Conservation (phyloP, 2,329 filamentous ascomycete genomes). For the Nothopassalora personata region DNA sequence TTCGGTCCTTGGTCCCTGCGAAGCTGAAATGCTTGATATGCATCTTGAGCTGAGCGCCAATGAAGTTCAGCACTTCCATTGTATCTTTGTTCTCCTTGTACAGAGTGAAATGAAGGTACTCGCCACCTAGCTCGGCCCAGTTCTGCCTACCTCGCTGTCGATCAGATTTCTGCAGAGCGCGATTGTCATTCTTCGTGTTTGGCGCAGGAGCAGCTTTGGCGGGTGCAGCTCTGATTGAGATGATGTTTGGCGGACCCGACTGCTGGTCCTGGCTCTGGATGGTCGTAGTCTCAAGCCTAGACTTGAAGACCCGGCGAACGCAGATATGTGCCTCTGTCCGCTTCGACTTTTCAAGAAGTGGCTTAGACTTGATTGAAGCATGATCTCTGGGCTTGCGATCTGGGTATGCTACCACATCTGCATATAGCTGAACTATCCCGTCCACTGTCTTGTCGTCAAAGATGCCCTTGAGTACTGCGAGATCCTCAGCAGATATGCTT, state of each 20-base stretch:
- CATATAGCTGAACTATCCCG: conserved; percentile 52
- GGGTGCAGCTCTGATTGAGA: conserved; percentile 50
- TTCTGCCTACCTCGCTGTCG: conserved; percentile 42
- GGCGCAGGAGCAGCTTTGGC: conserved; percentile 24
- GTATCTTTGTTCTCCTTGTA: conserved; percentile 98
- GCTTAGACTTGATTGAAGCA: conserved; percentile 47
- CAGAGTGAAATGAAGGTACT: conserved; percentile 83
- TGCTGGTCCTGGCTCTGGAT: conserved; percentile 55
- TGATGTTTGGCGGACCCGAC: conserved; percentile 52
- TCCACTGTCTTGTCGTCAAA: conserved; percentile 50
- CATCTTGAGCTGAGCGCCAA: conserved; percentile 67
- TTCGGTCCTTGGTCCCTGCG: conserved; percentile 85
- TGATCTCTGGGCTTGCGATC: conserved; percentile 53
- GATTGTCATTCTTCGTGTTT: conserved; percentile 10
- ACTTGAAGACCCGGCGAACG: conserved; percentile 74
- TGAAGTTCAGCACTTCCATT: conserved; percentile 78
- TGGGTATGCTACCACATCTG: conserved; percentile 49
- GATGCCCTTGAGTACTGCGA: conserved; percentile 35
- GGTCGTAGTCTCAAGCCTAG: conserved; percentile 70
- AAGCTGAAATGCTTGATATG: conserved; percentile 67
- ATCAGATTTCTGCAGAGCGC: conserved; percentile 10
- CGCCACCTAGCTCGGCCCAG: conserved; percentile 66
- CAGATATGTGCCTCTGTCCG: conserved; percentile 60
- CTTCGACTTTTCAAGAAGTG: conserved; percentile 55
- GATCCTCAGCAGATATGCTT: conserved; percentile 36